Base-by-base conservation (phyloP, 1,284 basidiomycete species). In the Fomes fomentarius region DNA sequence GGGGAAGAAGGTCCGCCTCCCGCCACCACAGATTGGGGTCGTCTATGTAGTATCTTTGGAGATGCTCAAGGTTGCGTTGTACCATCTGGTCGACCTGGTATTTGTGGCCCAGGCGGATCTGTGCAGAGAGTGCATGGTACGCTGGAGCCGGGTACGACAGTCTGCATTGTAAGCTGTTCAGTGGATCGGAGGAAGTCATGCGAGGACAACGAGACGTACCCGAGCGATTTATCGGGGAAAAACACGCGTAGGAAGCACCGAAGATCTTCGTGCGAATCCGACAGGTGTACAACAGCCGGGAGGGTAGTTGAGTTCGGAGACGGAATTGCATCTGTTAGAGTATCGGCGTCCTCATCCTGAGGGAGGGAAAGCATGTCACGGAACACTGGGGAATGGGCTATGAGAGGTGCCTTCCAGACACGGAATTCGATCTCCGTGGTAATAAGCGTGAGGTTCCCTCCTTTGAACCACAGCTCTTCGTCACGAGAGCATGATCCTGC, bases 371-470 rank as follows among this genome's bases (percentile, higher is more conserved):
- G 58, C 57, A 69, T 62, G 40, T 62, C 64, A 11, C 37, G 45
- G 49, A 69, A 63, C 1, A 68, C 55, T 11, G 47, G 26, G 2
- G 63, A 65, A n/a, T 63, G 58, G 22, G 39, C 40, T 6, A 53
- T 38, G n/a, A 68, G 54, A 3, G 62, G 34, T 2, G 64, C 58
- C 21, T 50, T 58, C 39, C 64, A 62, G 1, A 69, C 61, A 7
- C 56, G 52, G 44, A 66, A 69, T 5, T 45, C 50, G 10, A 51
- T 56, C 1, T 38, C 31, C 10, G 49, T 52, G 0, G 66, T 57
- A 12, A 56, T 12, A 11, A 69, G 55, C 3, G 61, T 43, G 34
- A 69, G 47, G 38, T 63, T 69, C 1, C 66, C 67, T 31, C 67
- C 66, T 4, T 59, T 50, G 30, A 47, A 61, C 65, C 65, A 68